Evolutionary conservation across 495 filamentous ascomycete species (phyloP), one percentile per base, ranked within the genome.

Genomic region (Penicillium manginii): DNA sequence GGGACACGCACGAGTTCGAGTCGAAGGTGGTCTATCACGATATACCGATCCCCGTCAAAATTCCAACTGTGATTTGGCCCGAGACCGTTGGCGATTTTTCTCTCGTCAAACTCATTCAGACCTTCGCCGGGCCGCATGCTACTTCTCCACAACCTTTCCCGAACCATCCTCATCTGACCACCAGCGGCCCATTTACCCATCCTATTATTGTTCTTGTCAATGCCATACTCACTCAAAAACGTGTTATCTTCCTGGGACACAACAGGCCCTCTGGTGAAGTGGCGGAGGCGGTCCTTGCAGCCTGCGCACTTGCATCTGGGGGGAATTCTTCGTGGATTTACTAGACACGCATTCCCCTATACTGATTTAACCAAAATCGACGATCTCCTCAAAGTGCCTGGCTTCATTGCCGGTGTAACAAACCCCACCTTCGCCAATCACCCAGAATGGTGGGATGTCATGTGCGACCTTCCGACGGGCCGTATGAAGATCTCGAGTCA

Each of bases 41-140:
- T 59, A 93, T 97, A 50, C 92, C 94, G 1, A 91, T 99, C 26
- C 94, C 94, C 1, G 91, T 99, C 75, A 97, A 97, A 73, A 85
- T 99, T 11, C 94, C 94, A 0, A 91, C 91, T 12, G 92, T 93
- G 5, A 84, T 94, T 50, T 92, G 91, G 78, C 92, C 93, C 4
- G 94, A 99, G 71, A 97, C 92, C 0, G 94, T 99, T 12, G 96
- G 96, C 53, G 93, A 98, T 72, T 99, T 99, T 70, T 96, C 92
- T 35, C 81, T 99, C 42, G 90, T 99, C 74, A 97, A 97, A 70
- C 86, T 99, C 9, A 96, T 99, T 61, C 91, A 96, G 61, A 96
- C 87, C 35, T 99, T 97, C 65, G 88, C 92, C 15, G 84, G 84
- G 12, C 84, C 90, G 2, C 92, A 97, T 74, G 71, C 87, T 39